Base-by-base conservation (phyloP, 495 filamentous ascomycete species). In the Echria macrotheca region DNA sequence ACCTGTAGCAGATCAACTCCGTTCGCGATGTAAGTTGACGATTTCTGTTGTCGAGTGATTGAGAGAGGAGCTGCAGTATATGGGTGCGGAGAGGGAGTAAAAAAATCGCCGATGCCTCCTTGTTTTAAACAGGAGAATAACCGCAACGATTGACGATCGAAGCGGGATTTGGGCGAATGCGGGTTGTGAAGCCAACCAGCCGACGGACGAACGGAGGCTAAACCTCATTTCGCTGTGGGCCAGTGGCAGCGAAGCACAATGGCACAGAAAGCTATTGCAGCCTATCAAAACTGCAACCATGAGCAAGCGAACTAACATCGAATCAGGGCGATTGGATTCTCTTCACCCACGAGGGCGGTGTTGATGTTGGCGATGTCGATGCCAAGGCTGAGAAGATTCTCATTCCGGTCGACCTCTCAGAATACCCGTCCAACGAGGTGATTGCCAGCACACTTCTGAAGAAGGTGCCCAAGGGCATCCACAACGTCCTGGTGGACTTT, bases 281-380 rank as follows among this genome's bases (percentile, higher is more conserved):
- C 17, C 5, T 21, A 17, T 41, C 21, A 24, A 23, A n/a, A n/a
- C n/a, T n/a, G n/a, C n/a, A n/a, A n/a, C n/a, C n/a, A n/a, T n/a
- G n/a, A n/a, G n/a, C n/a, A n/a, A n/a, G n/a, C 19, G 2, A n/a
- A 21, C 68, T 71, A 56, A 72, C 60, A 12, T 51, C 40, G n/a
- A 19, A 26, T 59, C 66, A 98, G 93, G 93, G 94, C 63, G 93
- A 99, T 72, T 96, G 89, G 88, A 96, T 99, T 70, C 88, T 97
- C 63, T 98, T 98, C 79, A 95, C 89, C 54, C 88, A 97, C 72
- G 94, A 99, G 73, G 93, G 93, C 77, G 93, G 93, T 83, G 91
- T 99, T 55, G 93, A 98, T 69, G 93, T 98, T 64, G 93, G 93
- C 69, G 93, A 98, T 85, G 93, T 98, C 51, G 93, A 98, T 63